These are phyloP conservation scores for Chara braunii DNA, from an alignment of 139 green algal genomes.

Conservation along the genomic window DNA sequence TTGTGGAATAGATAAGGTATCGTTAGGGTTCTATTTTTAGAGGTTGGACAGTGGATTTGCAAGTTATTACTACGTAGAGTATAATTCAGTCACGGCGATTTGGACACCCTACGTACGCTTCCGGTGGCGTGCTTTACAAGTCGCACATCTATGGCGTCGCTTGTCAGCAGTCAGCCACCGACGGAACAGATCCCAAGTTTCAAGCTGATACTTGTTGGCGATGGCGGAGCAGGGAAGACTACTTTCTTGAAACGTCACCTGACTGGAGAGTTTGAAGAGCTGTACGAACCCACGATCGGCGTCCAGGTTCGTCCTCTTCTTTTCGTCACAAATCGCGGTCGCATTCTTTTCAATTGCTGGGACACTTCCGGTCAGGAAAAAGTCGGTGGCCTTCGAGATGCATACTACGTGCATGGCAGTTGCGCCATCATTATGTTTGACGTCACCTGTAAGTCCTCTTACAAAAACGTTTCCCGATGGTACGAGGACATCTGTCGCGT, in stretches of 20 bases:
- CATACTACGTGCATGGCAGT: constrained; percentile 95
- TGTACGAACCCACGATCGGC: constrained; percentile 98
- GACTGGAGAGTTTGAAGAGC: constrained; percentile 99
- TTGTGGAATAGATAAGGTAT: too few species aligned
- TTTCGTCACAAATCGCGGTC: constrained; percentile 95
- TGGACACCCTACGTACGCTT: too few species aligned
- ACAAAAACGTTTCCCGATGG: constrained; percentile 99
- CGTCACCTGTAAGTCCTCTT: constrained; percentile 96
- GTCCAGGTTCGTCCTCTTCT: constrained; percentile 97
- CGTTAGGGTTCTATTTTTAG: too few species aligned
- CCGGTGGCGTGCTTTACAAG: too few species aligned
- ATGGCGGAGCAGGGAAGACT: constrained; percentile 81
- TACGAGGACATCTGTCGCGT: constrained; percentile 97
- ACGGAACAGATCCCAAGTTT: constrained; percentile 67
- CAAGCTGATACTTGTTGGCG: constrained; percentile 96
- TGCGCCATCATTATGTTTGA: constrained; percentile 99
- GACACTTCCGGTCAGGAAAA: constrained; percentile 88
- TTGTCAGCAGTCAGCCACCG: constrained; percentile 37
- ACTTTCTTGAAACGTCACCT: constrained; percentile 95
- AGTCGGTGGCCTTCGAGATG: constrained; percentile 96
- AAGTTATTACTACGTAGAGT: too few species aligned
- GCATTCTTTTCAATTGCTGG: constrained; percentile 98
- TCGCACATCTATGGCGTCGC: too few species aligned
- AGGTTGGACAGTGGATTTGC: too few species aligned
- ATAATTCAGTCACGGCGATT: too few species aligned